Base-by-base conservation (phyloP, 2,329 filamentous ascomycete species). In the Chaetomiaceae sp. region DNA sequence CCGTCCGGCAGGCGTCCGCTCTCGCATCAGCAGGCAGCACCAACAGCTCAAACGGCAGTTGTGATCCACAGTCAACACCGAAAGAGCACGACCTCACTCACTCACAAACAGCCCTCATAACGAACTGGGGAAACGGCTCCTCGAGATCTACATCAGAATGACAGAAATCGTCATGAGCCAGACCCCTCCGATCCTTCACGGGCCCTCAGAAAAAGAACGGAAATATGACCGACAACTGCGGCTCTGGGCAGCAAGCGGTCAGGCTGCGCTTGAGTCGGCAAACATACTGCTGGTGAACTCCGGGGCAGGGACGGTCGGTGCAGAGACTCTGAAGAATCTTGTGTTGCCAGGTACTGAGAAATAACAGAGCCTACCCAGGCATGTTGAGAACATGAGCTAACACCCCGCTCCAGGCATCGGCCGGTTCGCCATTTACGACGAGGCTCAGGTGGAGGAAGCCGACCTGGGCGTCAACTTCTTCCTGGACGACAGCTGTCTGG, bases 401-500 rank as follows among this genome's bases (percentile, higher is more conserved):
- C 39, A 37, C 14, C 19, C n/a, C 34, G 29, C 36, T 42, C 20
- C 40, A 85, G 86, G 91, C 3, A 88, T 97, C 63, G 95, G 94
- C 8, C 82, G 84, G 23, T 99, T 96, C 69, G 95, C 89, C 0
- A 95, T 99, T 57, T 86, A 88, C 48, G 94, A 99, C 65, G 84
- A 87, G 6, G 81, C 84, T 1, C 69, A 79, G 2, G 91, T 99
- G n/a, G 77, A 75, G 1, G 86, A 95, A 61, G 78, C 84, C 38
- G 94, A 99, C 65, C 75, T 99, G 37, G 94, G 95, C 4, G 87
- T 96, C 58, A 99, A 99, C 72, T 99, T 99, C 78, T 99, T 99
- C 65, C 77, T 99, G 0, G 89, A 96, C 57, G 84, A 94, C 63
- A 75, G 78, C 45, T 87, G 84, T 59, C 68, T 95, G 34, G 91